Base-by-base conservation (phyloP, 345 rosid species). In the Salix caprea region DNA sequence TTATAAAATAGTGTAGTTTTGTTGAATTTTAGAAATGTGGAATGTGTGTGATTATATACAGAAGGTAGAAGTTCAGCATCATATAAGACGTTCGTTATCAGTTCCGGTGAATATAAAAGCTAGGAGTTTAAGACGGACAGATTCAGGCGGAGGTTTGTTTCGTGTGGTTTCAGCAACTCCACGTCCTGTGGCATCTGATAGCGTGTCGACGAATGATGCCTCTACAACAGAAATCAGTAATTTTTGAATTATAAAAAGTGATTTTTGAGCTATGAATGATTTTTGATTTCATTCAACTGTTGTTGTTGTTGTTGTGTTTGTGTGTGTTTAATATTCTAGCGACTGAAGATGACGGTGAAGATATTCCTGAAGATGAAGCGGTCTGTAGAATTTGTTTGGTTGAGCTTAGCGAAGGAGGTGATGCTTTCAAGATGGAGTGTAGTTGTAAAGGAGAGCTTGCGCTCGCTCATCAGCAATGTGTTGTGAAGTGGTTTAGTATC, bases 361-460 rank as follows among this genome's bases (percentile, higher is more conserved):
- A 89, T 62, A 85, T 88, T 75, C 87, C 86, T 58, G 90, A 88
- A 82, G 91, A 88, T 81, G 91, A 87, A 70, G 90, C 92, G 13
- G 90, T 89, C 64, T 89, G 92, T 77, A 86, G 92, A 73, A 89
- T 89, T 65, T 89, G 92, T 81, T 28, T 84, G 80, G 84, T 87
- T 39, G 90, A 89, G 79, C 87, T 89, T 21, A 58, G 82, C 36
- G 90, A 85, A 85, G 89, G 92, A 70, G 89, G 89, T 19, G 89
- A 87, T 64, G 83, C 85, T 42, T 78, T 89, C 7, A 89, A 87
- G 84, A 78, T 89, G 92, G 92, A 87, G 64, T 89, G 92, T 76
- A 87, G 90, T 83, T 89, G 92, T 82, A 89, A 83, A 73, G 92
- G 90, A 70, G 92, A 84, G 74, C 90, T 87, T 65, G 92, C 92